phyloP scores from a whole-genome alignment of 1,139 yeast species.

The Blastobotrys arbuscula region DNA sequence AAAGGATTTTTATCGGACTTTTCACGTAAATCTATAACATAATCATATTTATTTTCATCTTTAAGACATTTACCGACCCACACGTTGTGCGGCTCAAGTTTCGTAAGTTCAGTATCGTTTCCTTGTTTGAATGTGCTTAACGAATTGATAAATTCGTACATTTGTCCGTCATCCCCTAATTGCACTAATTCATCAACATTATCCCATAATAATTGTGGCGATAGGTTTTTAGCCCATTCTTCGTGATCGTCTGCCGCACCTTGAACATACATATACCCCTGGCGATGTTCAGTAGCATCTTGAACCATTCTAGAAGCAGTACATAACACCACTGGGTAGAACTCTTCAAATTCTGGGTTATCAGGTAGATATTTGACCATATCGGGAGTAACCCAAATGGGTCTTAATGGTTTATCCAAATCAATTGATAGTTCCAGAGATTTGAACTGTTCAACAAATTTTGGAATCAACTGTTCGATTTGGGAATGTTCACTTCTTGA shows the following conservation, averaged over 20 bases:
- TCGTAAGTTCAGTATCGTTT: neutral
- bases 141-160: constrained; percentile 31
- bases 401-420: constrained; percentile 51
- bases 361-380: constrained; percentile 26
- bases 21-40: constrained; percentile 18
- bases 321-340: constrained; percentile 46
- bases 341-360: constrained; percentile 29
- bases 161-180: constrained; percentile 37
- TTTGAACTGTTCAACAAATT: constrained; percentile 44
- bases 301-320: constrained; percentile 60
- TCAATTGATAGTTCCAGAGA: constrained; percentile 37
- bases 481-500: constrained; percentile 53
- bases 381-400: constrained; percentile 69
- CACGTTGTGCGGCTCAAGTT: constrained; percentile 19
- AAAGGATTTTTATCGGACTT: constrained; percentile 21
- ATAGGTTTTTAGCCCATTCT: constrained; percentile 62
- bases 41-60: neutral
- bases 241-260: constrained; percentile 96
- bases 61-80: constrained; percentile 17
- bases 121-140: constrained; percentile 17
- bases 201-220: constrained; percentile 56
- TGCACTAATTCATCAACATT: constrained; percentile 34
- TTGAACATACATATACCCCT: constrained; percentile 62
- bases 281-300: constrained; percentile 45
- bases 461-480: constrained; percentile 47